Base-by-base conservation (phyloP, 2,329 filamentous ascomycete species). In the Colletotrichum sp. region DNA sequence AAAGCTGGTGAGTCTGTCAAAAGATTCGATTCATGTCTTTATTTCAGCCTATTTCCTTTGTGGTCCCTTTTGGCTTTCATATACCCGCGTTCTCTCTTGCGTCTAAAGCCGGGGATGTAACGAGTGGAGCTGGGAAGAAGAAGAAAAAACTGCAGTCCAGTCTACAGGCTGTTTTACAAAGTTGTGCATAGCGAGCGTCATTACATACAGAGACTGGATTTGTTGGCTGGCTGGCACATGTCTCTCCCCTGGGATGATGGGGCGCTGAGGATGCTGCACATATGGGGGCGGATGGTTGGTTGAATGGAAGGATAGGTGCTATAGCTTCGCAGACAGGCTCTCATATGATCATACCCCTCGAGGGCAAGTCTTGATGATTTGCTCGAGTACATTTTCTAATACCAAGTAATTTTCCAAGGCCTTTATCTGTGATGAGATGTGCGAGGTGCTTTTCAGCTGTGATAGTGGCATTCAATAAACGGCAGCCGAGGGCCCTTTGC, bases 71-170 rank as follows among this genome's bases (percentile, higher is more conserved):
- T 69, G 66, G 27, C 48, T 70, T 76, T 66, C 66, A 71, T 76
- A 76, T 76, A 76, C 74, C 74, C 74, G 70, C 62, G 55, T 71
- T 66, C 28, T 71, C 68, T 69, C 55, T 61, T 71, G 72, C 68
- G 43, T 67, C 32, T 32, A 32, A 32, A 60, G 61, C 39, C n/a
- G n/a, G 72, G 56, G 62, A 75, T 72, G 68, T 75, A 62, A 69
- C 58, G 70, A 65, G 65, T 25, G 48, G 48, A 66, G 61, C 52
- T 55, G 32, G 43, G 27, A n/a, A 48, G 43, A 52, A 34, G 62
- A 43, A 66, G 56, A 36, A 66, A 34, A 62, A 64, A 60, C n/a
- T 43, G 43, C 71, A 70, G 36, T 39, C 66, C 28, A 55, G 32
- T 22, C 18, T 52, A 48, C 72, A 16, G 64, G 74, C 34, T 70